These are phyloP conservation scores for Diaporthe vexans DNA, from an alignment of 2,329 filamentous ascomycete species.

Conservation along the genomic window DNA sequence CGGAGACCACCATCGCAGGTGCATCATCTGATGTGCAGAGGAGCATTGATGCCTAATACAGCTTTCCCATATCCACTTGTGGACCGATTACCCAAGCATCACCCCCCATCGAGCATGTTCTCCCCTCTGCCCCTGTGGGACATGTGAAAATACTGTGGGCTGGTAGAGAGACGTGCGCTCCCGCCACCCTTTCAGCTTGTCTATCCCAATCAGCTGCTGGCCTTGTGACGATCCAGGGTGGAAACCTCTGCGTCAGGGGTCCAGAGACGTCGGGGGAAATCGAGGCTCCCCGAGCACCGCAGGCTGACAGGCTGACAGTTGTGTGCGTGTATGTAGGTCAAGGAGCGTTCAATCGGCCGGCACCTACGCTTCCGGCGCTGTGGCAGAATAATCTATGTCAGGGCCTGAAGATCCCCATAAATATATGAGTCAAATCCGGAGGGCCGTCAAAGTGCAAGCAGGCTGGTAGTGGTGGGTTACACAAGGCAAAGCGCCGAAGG, in stretches of 20 bases:
- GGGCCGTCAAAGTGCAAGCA: neutral
- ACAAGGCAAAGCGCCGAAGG: neutral
- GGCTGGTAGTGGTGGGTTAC: neutral
- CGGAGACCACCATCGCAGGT: constrained; percentile 4
- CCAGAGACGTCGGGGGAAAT: neutral
- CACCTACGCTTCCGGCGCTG: constrained; percentile 26
- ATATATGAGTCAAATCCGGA: neutral
- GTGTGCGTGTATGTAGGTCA: neutral
- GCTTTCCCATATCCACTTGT: constrained; percentile 21
- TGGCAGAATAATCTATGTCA: constrained; percentile 1
- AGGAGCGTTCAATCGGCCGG: neutral
- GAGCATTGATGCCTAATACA: constrained; percentile 16
- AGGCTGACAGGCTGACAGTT: constrained; percentile 3
- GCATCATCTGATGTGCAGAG: constrained; percentile 17
- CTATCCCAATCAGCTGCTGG: neutral
- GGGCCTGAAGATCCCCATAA: constrained; percentile 17
- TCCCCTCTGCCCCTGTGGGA: constrained; percentile 6
- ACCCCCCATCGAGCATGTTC: constrained; percentile 1
- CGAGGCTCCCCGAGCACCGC: constrained; percentile 10
- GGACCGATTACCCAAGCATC: constrained; percentile 4
- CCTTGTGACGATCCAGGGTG: constrained; percentile 28
- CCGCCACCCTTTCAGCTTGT: constrained; percentile 7
- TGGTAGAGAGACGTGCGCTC: constrained; percentile 8
- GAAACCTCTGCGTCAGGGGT: neutral
- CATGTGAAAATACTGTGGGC: constrained; percentile 22